A percentile compares a stretch with the other conserved stretches of the same genome.
Evolutionary conservation across 805 yeast species (phyloP).

Genomic region (Spencermartinsiella europaea): DNA sequence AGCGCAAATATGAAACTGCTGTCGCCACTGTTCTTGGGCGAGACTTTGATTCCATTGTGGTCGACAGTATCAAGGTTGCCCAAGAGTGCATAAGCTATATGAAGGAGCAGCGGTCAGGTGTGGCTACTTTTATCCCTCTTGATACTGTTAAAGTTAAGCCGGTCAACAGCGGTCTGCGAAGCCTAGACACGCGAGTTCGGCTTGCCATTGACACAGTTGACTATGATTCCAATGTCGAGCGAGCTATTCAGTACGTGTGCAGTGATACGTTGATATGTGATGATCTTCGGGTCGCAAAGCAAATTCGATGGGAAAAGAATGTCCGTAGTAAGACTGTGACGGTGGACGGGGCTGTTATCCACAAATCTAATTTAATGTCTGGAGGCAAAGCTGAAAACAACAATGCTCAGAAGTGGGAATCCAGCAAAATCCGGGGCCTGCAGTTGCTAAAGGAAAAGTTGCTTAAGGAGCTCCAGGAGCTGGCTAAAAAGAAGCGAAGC

Average conservation of each 20-base stretch:
- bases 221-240: conserved; percentile 58
- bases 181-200: conserved; percentile 46
- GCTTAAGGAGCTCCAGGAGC: conserved; percentile 45
- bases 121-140: conserved; percentile 82
- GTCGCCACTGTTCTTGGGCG: conserved; percentile 73
- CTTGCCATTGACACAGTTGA: conserved; percentile 73
- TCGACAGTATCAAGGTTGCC: conserved; percentile 65
- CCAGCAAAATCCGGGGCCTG: conserved; percentile 40
- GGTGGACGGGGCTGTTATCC: conserved; percentile 77
- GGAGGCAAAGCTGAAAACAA: conserved; percentile 65
- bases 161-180: conserved; percentile 49
- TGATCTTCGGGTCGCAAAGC: conserved; percentile 58
- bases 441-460: conserved; percentile 47
- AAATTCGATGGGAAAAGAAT: conserved; percentile 60
- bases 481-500: conserved; percentile 44
- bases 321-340: conserved; percentile 67
- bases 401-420: conserved; percentile 59
- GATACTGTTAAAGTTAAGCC: conserved; percentile 63
- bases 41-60: conserved; percentile 77
- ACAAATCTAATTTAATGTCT: conserved; percentile 84
- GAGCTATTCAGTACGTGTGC: conserved; percentile 75
- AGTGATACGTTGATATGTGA: conserved; percentile 79
- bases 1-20: conserved; percentile 66
- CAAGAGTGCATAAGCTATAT: conserved; percentile 71
- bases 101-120: conserved; percentile 80